Base-by-base conservation (phyloP, 257 asterid species). In the Solanum medicagineum region DNA sequence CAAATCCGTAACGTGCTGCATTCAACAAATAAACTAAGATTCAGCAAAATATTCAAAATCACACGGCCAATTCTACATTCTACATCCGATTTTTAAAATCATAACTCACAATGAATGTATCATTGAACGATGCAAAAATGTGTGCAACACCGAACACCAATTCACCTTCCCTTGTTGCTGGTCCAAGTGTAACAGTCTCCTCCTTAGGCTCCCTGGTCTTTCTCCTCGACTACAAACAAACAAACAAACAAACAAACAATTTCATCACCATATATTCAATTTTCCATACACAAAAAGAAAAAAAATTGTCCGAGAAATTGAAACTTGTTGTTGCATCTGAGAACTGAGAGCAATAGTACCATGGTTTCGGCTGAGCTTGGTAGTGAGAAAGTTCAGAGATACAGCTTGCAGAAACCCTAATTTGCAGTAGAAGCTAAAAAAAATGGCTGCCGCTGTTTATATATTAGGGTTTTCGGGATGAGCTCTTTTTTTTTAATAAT, bases 1-100 rank as follows among this genome's bases (percentile, higher is more conserved):
- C 75, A 95, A 89, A 88, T 95, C 98, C 69, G 98, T 95, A 32
- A 95, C 98, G 17, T 95, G 98, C 98, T 95, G 95, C 89, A 93
- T 80, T 36, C 59, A 49, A 42, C 6, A 9, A 8, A 44, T 26
- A 42, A 54, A 40, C 4, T 5, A 36, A 47, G 26, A 79, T 80
- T 75, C 36, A 81, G 24, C 19, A 68, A 8, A 36, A 86, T 14
- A n/a, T n/a, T 20, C 6, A 9, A 55, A 45, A 75, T 75, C 5
- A 47, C 9, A 3, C 22, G 24, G 10, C n/a, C 15, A 47, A 49
- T 7, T 44, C 9, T 3, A 49, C n/a, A 49, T 16, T 71, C 5
- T 13, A 22, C n/a, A 47, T 26, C 65, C 8, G 45, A 9, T 40
- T 81, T 12, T 6, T 3, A 15, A 14, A 22, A 5, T 8, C 10